Percentiles rank a stretch among this genome's conserved stretches.
phyloP scores from a whole-genome alignment of 805 yeast genomes.

The Candida coquimbonensis region DNA sequence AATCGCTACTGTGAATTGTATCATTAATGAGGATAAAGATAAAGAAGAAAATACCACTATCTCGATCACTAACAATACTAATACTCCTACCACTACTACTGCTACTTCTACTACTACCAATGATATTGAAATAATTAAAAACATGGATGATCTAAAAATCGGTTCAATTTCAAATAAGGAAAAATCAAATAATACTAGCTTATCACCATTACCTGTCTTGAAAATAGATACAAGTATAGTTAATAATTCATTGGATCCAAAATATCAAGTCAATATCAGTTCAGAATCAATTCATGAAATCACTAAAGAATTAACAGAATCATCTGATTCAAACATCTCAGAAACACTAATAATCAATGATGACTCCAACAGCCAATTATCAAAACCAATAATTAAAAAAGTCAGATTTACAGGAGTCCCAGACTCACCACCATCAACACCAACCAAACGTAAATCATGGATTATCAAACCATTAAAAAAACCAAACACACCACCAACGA shows the following conservation, averaged over 20 bases:
- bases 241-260: not conserved
- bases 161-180: no score
- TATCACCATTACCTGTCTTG: not conserved
- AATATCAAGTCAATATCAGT: no score
- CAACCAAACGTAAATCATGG: conserved; percentile 8
- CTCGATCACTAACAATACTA: no score
- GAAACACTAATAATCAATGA: no score
- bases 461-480: not conserved
- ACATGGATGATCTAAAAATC: no score
- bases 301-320: not conserved
- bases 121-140: not conserved
- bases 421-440: conserved; percentile 8
- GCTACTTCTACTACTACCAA: not conserved
- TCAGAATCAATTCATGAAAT: no score
- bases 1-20: not conserved
- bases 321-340: no score
- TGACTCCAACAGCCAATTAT: not conserved
- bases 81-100: no score
- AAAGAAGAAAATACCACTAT: not conserved
- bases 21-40: not conserved
- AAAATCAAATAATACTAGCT: no score
- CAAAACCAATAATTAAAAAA: conserved; percentile 13
- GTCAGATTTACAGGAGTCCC: conserved; percentile 25
- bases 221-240: not conserved
- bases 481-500: not conserved